phyloP scores from a whole-genome alignment of 2,329 filamentous ascomycete genomes.

The Chrysosphaeria jannelii region DNA sequence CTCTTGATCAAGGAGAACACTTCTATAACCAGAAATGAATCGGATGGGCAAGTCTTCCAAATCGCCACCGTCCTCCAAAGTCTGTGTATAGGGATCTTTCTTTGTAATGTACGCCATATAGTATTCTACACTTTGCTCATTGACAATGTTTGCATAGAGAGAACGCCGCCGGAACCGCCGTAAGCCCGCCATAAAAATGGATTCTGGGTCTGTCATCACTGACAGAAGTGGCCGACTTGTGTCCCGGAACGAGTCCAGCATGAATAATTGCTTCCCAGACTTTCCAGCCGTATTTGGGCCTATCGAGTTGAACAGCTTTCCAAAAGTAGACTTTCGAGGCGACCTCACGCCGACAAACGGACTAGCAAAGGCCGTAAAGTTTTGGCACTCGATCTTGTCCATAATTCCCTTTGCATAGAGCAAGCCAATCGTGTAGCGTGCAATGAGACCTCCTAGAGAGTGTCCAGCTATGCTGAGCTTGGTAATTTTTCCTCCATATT shows the following conservation, averaged over 20 bases:
- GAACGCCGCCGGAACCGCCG: conserved; percentile 45
- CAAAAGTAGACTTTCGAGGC: conserved; percentile 30
- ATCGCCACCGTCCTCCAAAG: conserved; percentile 10
- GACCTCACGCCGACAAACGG: conserved; percentile 53
- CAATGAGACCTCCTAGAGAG: conserved; percentile 62
- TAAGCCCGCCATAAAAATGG: conserved; percentile 61
- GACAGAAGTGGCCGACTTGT: conserved; percentile 55
- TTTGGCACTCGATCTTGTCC: conserved; percentile 53
- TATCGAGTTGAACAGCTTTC: conserved; percentile 52
- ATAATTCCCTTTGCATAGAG: conserved; percentile 56
- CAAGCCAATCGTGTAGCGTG: conserved; percentile 62
- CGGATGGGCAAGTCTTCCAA: conserved; percentile 37
- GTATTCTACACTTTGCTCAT: conserved; percentile 55
- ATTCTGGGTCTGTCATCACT: conserved; percentile 53
- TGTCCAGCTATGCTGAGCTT: conserved; percentile 77
- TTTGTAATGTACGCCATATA: conserved; percentile 58
- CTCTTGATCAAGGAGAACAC: conserved; percentile 54
- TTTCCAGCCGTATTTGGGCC: conserved; percentile 54
- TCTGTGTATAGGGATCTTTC: conserved; percentile 37
- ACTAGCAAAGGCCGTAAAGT: conserved; percentile 78
- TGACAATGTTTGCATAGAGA: conserved; percentile 63
- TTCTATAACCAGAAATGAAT: conserved; percentile 41
- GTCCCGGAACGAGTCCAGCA: conserved; percentile 57
- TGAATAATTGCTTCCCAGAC: conserved; percentile 67
- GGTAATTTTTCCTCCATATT: conserved; percentile 40